Evolutionary conservation across 768 basidiomycete species (phyloP), one percentile per base, ranked within the genome.

Genomic region (Suillus hirtellus): DNA sequence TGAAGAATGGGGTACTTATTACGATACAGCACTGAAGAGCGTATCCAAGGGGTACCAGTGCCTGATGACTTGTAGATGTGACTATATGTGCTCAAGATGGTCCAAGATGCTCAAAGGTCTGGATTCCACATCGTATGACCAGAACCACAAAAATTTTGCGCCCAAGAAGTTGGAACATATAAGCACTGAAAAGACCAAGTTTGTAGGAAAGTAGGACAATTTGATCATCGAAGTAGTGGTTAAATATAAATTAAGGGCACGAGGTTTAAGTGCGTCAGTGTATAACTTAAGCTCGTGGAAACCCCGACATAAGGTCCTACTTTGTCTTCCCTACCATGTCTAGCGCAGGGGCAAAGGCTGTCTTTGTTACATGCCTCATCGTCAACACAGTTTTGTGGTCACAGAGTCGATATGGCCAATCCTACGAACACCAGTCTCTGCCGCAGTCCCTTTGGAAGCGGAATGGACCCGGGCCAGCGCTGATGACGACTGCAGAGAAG

Each of bases 321-420:
- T 21, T 35, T 49, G 27, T 38, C 49, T 60, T 52, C 34, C 27
- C 53, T 21, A 46, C 52, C 60, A 89, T 89, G 88, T 77, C 84
- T 64, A 75, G 75, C 59, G 74, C 75, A 58, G 68, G 75, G 24
- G 77, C 84, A 60, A 85, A 80, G 73, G 69, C 83, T 15, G 65
- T 86, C 21, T 84, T 93, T 66, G 75, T 83, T 35, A 65, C 80
- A 62, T 71, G 82, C 52, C 75, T 93, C 71, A 70, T 82, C 64
- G 49, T 88, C 54, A 87, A 88, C 66, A 82, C 81, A 70, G 60
- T 90, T 24, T 79, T 93, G 42, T 90, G 86, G 88, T 88, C 90
- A 17, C 82, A 80, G 68, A 81, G 81, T 73, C 80, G 81, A 63
- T 84, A 84, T 73, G 80, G 78, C 12, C 75, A 78, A 12, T 49